Evolutionary conservation across 768 basidiomycete species (phyloP), one percentile per base, ranked within the genome.

Genomic region (Amanita jacksonii): DNA sequence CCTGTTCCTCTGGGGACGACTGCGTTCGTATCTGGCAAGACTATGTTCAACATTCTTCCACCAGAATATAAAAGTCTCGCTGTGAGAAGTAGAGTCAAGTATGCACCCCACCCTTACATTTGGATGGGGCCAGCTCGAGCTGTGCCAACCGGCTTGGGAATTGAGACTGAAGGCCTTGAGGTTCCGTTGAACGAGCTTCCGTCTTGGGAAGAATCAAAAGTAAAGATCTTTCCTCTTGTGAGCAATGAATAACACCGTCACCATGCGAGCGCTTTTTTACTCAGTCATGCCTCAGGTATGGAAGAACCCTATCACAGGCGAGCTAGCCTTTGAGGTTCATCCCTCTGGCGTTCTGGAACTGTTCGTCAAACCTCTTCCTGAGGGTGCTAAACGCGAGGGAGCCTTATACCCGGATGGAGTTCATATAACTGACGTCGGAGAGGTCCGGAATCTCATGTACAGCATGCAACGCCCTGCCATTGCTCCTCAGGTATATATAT

Each of bases 241-340:
- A 47, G 66, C 63, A 22, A 31, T 33, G 41, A 33, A 20, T 16
- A 10, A 8, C 15, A 6, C 10, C 5, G 7, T 12, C 27, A 28
- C 27, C 27, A 19, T 7, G 19, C 28, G 15, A 15, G 19, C 19
- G 15, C 27, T 9, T 24, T 25, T 13, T 25, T 8, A 32, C 28
- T 28, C 16, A 19, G 5, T 28, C 12, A 25, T 32, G n/a, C 23
- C 19, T 8, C 31, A 90, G 83, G 59, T 83, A 5, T 94, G 92
- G 92, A 93, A 93, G 70, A 94, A 93, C 62, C 88, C 90, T 1
- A 75, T 77, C 6, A 94, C 90, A 9, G 79, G 81, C 19, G 66
- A 68, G 1, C 71, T 97, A 16, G 87, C 93, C 58, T 81, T 93
- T 65, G 78, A 97, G 57, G 91, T 94, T 3, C 92, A 94, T 58